Conservation (phyloP, 148 eudicot species). For the Rhododendron williamsianum region DNA sequence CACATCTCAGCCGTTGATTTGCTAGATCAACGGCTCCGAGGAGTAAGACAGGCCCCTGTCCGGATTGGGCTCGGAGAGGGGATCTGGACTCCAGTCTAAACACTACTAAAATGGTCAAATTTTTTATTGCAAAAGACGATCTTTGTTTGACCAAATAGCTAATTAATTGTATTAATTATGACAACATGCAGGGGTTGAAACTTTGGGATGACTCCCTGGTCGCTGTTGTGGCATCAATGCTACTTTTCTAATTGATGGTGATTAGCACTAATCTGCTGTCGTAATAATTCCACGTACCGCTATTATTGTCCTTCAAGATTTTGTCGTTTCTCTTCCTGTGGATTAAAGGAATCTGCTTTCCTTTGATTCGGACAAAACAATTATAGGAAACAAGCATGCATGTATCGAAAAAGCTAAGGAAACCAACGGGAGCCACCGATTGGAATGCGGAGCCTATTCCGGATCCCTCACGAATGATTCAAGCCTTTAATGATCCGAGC, state of each 20-base stretch:
- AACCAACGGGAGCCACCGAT: too few relatives aligned
- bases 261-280: not conserved
- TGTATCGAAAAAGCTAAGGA: too few relatives aligned
- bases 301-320: not conserved
- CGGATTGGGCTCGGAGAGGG: too few relatives aligned
- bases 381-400: not conserved
- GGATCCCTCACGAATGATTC: too few relatives aligned
- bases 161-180: not conserved
- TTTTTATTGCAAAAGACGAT: not conserved
- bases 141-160: not conserved
- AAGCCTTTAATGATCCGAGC: too few relatives aligned
- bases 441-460: too few relatives aligned
- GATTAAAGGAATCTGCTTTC: not conserved
- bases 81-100: too few relatives aligned
- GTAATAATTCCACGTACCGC: not conserved
- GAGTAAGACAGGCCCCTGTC: too few relatives aligned
- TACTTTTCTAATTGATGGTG: not conserved
- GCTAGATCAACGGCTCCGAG: too few relatives aligned
- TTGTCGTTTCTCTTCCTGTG: not conserved
- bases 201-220: not conserved
- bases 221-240: not conserved
- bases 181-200: not conserved
- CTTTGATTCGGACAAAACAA: not conserved
- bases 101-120: too few relatives aligned
- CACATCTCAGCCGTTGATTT: too few relatives aligned